Evolutionary conservation across 768 basidiomycete species (phyloP).

Genomic region (Lactarius evosmus): DNA sequence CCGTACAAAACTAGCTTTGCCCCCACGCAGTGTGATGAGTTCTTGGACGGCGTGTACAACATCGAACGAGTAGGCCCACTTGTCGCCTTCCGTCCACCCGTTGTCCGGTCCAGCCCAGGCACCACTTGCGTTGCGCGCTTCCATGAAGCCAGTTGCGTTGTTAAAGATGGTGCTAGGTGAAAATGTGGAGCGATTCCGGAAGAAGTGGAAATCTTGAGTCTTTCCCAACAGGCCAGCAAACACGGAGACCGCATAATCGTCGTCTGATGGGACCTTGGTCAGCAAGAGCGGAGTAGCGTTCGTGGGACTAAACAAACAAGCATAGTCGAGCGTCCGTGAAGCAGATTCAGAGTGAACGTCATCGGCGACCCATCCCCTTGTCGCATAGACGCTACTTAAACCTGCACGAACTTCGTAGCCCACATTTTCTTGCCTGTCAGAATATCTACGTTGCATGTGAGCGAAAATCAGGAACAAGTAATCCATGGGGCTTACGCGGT

Average conservation of each 20-base stretch:
- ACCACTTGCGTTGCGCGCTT: slow-evolving; percentile 66
- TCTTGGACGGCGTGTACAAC: slow-evolving; percentile 68
- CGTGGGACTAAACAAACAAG: slow-evolving; percentile 47
- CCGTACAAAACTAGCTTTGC: slow-evolving; percentile 58
- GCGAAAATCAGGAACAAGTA: slow-evolving; percentile 13
- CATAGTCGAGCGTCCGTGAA: slow-evolving; percentile 74
- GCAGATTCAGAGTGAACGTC: slow-evolving; percentile 78
- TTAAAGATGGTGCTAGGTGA: slow-evolving; percentile 69
- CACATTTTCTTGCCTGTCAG: slow-evolving; percentile 72
- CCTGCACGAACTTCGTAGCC: slow-evolving; percentile 83
- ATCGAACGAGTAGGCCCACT: slow-evolving; percentile 76
- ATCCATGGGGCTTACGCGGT: slow-evolving; percentile 41
- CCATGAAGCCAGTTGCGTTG: slow-evolving; percentile 71
- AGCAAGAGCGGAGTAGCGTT: neutral
- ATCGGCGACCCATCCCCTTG: slow-evolving; percentile 72
- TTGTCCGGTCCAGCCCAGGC: slow-evolving; percentile 63
- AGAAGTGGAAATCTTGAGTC: slow-evolving; percentile 45
- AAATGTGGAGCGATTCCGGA: slow-evolving; percentile 53
- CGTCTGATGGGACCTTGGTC: slow-evolving; percentile 44
- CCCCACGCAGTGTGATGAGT: slow-evolving; percentile 61
- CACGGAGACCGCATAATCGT: slow-evolving; percentile 70
- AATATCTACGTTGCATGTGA: slow-evolving; percentile 45
- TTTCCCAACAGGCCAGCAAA: slow-evolving; percentile 56
- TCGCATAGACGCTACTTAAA: slow-evolving; percentile 61
- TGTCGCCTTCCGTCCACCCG: slow-evolving; percentile 84